These are phyloP conservation scores for Boletellus ananas DNA, from an alignment of 768 basidiomycete species.

Conservation along the genomic window DNA sequence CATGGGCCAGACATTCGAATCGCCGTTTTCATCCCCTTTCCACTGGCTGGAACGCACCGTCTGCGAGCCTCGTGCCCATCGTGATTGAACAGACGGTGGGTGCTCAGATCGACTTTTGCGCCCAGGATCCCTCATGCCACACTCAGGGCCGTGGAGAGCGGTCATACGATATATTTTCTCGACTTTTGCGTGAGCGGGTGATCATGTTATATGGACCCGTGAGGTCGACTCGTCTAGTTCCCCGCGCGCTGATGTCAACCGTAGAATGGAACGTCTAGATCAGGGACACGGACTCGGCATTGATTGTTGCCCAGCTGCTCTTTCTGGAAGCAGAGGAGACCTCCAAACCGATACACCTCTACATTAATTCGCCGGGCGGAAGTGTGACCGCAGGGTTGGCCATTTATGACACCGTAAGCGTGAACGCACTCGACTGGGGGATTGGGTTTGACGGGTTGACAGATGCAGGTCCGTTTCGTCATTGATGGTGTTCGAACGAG, in stretches of 20 bases:
- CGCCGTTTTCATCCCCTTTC: constrained; percentile 56
- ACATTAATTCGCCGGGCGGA: constrained; percentile 96
- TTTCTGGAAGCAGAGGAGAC: constrained; percentile 97
- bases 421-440: constrained; percentile 1
- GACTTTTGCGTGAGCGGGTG: constrained; percentile 87
- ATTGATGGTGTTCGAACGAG: constrained; percentile 1
- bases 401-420: constrained; percentile 91
- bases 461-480: constrained; percentile 65
- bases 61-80: constrained; percentile 77
- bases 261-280: constrained; percentile 50
- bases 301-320: constrained; percentile 87
- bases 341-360: constrained; percentile 90
- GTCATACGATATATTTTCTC: constrained; percentile 95
- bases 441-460: constrained; percentile 20
- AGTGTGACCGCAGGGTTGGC: constrained; percentile 94
- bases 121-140: constrained; percentile 14
- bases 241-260: constrained; percentile 10
- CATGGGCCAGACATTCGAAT: constrained; percentile 15
- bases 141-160: constrained; percentile 77
- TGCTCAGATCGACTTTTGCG: constrained; percentile 4
- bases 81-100: constrained; percentile 89
- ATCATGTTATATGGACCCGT: constrained; percentile 95
- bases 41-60: constrained; percentile 41
- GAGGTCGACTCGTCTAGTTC: constrained; percentile 28
- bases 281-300: constrained; percentile 81